Evolutionary conservation across 495 filamentous ascomycete genomes (phyloP), one percentile per base, ranked within the genome.

Genomic region (Neurospora sp.): DNA sequence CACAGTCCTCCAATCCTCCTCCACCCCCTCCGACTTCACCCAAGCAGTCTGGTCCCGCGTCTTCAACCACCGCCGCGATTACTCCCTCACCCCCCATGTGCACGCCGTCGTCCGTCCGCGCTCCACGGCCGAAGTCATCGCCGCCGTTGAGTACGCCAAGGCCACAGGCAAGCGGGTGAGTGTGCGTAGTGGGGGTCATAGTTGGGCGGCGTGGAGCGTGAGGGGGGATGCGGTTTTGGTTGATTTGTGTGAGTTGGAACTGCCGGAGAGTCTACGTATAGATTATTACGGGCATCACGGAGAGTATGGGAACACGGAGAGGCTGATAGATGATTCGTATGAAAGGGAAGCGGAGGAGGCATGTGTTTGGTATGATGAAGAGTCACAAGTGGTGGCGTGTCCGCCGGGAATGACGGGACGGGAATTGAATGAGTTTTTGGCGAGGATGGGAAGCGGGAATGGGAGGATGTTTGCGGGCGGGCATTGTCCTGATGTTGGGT

Each of bases 401-500:
- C 82, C 86, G 7, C 83, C 86, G 2, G 85, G 84, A 38, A 79
- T 80, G 14, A 88, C 85, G 6, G 85, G 86, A 0, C 71, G 72
- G 18, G 79, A 83, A 72, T 75, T 88, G 10, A 87, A 87, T 76
- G 77, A 74, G 0, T 77, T 77, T 54, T 75, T 89, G 39, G 66
- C 38, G 4, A 66, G 75, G 39, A 20, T 4, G n/a, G 44, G 75
- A 82, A 42, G 16, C 62, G 83, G 79, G 0, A 76, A 83, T 72
- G 84, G 79, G 0, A 72, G 82, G 31, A 83, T 87, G 79, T 89
- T 88, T 77, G 81, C 80, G 4, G 87, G 83, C 2, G 87, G 87
- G 0, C 87, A 89, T 77, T 89, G 87, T 76, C 87, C 87, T 6
- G 86, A 88, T 76, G 87, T 89, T 31, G 87, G 86, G 2, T 72